These are phyloP conservation scores for Iberis pinnata DNA, from an alignment of 345 rosid genomes.

Conservation along the genomic window DNA sequence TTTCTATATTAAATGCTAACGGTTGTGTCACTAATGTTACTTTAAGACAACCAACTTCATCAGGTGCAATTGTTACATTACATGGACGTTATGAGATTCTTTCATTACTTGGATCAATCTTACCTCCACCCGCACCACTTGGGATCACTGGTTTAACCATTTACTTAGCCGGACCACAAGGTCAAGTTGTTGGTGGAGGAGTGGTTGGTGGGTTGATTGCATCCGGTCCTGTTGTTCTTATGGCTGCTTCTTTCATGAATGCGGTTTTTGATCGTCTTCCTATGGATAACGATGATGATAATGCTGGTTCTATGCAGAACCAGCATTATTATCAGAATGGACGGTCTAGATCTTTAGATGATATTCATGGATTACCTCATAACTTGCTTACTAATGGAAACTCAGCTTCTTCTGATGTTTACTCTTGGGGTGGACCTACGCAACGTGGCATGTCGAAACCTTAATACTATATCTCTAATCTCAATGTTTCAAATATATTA, in stretches of 20 bases:
- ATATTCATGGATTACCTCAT: conserved; percentile 57
- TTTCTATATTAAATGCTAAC: conserved; percentile 67
- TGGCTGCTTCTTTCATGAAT: conserved; percentile 91
- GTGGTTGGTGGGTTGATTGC: conserved; percentile 81
- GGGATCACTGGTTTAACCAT: conserved; percentile 81
- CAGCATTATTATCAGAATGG: conserved; percentile 54
- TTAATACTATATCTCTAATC: too few relatives aligned
- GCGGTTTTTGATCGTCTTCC: conserved; percentile 89
- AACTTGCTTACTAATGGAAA: conserved; percentile 60
- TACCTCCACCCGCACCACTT: conserved; percentile 87
- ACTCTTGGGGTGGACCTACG: conserved; percentile 54
- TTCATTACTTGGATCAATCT: conserved; percentile 77
- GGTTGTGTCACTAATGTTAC: conserved; percentile 90
- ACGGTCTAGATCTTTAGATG: conserved; percentile 50
- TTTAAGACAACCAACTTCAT: conserved; percentile 66
- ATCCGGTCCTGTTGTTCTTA: conserved; percentile 85
- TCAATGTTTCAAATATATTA: too few relatives aligned
- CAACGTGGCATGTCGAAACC: conserved; percentile 45
- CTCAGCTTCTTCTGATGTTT: conserved; percentile 52
- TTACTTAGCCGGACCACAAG: conserved; percentile 88
- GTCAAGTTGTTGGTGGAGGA: conserved; percentile 89
- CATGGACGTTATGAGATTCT: conserved; percentile 96
- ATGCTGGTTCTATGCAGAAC: conserved; percentile 38
- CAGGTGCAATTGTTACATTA: conserved; percentile 79
- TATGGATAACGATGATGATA: conserved; percentile 57